phyloP scores from a whole-genome alignment of 2,329 filamentous ascomycete genomes.

The Claviceps africana region DNA sequence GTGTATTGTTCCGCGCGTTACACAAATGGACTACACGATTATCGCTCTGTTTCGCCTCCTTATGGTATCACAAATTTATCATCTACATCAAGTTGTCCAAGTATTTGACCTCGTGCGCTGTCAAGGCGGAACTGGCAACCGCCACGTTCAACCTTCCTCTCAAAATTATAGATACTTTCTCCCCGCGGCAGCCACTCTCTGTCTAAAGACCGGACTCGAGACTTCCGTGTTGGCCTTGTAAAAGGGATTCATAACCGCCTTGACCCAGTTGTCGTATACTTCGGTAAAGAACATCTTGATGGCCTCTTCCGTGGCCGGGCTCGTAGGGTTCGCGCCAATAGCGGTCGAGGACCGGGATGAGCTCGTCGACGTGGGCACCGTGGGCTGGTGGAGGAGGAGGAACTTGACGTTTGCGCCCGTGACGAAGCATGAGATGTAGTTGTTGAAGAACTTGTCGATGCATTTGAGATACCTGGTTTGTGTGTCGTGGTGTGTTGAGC shows the following conservation, averaged over 20 bases:
- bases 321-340: conserved; percentile 71
- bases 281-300: conserved; percentile 90
- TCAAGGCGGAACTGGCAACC: too few species aligned
- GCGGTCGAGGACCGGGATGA: conserved; percentile 49
- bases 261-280: conserved; percentile 93
- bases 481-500: neutral
- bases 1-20: neutral
- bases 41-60: neutral
- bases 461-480: conserved; percentile 74
- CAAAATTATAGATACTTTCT: conserved; percentile 65
- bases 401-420: conserved; percentile 89
- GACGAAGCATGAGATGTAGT: conserved; percentile 88
- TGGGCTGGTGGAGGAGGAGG: conserved; percentile 79
- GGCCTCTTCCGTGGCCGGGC: conserved; percentile 85
- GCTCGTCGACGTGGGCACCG: conserved; percentile 24
- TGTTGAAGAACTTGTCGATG: conserved; percentile 93
- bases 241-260: conserved; percentile 95
- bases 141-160: too few species aligned
- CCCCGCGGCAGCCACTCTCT: conserved; percentile 70
- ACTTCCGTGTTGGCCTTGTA: conserved; percentile 78
- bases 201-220: conserved; percentile 71
- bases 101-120: too few species aligned
- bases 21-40: neutral
- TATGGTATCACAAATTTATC: too few species aligned
- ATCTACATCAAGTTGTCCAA: too few species aligned